phyloP scores from a whole-genome alignment of 192 early-diverging fungal genomes.

The Coemansia sp. region DNA sequence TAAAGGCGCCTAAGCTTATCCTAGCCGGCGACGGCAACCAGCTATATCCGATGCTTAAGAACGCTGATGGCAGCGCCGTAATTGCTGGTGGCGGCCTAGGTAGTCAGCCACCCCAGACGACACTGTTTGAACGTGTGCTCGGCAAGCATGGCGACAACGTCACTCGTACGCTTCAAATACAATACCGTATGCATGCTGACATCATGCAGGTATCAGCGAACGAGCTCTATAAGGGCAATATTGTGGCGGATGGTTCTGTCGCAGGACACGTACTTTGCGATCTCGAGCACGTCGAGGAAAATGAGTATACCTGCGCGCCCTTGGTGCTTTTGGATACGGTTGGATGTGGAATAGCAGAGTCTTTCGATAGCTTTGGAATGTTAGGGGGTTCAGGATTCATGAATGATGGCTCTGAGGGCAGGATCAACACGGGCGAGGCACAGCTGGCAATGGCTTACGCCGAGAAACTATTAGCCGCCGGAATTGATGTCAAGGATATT shows the following conservation, averaged over 20 bases:
- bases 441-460: conserved; percentile 63
- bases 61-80: conserved; percentile 6
- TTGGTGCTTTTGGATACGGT: conserved; percentile 74
- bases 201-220: conserved; percentile 80
- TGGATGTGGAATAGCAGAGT: not conserved
- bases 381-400: not conserved
- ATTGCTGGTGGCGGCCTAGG: not conserved
- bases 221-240: conserved; percentile 67
- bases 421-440: conserved; percentile 74
- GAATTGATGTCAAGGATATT: conserved; percentile 64
- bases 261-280: conserved; percentile 65
- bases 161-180: conserved; percentile 68
- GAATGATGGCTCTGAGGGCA: conserved; percentile 35
- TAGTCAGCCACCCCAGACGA: not conserved
- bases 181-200: conserved; percentile 86
- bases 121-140: conserved; percentile 82
- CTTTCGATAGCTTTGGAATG: not conserved
- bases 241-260: conserved; percentile 73
- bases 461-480: conserved; percentile 59
- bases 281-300: conserved; percentile 59
- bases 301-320: conserved; percentile 62
- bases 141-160: conserved; percentile 60
- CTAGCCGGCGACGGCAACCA: conserved; percentile 90
- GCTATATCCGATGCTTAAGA: conserved; percentile 83
- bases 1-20: conserved; percentile 70